phyloP scores from a whole-genome alignment of 805 yeast genomes.

The Wickerhamiella azyma region DNA sequence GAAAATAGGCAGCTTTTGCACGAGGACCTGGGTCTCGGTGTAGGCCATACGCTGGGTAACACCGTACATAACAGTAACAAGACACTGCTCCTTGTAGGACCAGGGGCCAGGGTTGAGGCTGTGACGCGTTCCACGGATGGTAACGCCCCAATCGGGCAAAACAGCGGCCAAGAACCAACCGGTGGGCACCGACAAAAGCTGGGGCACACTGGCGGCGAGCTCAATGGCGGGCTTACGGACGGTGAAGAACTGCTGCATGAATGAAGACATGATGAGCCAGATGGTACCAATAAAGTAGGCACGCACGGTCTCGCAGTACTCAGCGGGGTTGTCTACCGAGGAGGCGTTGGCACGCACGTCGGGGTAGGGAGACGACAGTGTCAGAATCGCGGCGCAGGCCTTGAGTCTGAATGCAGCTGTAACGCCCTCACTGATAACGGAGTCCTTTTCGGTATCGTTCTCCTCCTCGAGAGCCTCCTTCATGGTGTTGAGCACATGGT shows the following conservation, averaged over 20 bases:
- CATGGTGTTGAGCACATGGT: background rate
- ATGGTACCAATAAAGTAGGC: conserved; percentile 36
- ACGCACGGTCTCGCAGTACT: conserved; percentile 37
- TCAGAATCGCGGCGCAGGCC: conserved; percentile 31
- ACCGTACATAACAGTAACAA: conserved; percentile 28
- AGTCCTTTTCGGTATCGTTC: background rate
- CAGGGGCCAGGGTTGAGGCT: conserved; percentile 52
- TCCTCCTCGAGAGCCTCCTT: background rate
- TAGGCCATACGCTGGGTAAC: conserved; percentile 14
- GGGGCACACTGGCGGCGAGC: conserved; percentile 38
- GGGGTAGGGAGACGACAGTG: conserved; percentile 40
- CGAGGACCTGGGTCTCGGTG: conserved; percentile 16
- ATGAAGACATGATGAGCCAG: conserved; percentile 42
- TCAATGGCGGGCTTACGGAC: conserved; percentile 42
- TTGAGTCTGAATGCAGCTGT: conserved; percentile 15
- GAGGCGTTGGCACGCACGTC: conserved; percentile 45
- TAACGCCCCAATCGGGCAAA: conserved; percentile 36
- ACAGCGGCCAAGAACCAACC: conserved; percentile 34
- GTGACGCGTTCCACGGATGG: conserved; percentile 28
- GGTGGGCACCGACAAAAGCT: conserved; percentile 46
- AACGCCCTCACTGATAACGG: background rate
- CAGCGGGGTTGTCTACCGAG: conserved; percentile 33
- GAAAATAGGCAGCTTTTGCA: conserved; percentile 24
- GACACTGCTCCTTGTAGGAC: conserved; percentile 27
- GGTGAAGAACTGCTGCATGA: conserved; percentile 43